Conservation (phyloP, 352 stramenopile genomes). For the Elongisporangium anandrum region DNA sequence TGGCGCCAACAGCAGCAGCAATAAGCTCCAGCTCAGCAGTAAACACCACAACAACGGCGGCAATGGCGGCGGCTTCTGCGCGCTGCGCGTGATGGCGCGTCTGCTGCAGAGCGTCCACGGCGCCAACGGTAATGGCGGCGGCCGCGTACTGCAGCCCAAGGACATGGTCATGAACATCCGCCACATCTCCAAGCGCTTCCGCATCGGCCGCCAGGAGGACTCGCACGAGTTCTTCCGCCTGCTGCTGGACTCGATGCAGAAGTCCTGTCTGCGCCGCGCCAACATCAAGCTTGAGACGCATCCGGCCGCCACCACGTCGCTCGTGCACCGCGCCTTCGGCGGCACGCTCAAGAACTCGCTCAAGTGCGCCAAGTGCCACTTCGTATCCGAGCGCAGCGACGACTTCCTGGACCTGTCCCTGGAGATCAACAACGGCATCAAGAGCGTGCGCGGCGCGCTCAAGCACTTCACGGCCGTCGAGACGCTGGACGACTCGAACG, state of each 20-base stretch:
- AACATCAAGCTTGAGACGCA: slow-evolving; percentile 69
- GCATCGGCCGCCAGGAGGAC: slow-evolving; percentile 88
- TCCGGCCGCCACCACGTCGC: slow-evolving; percentile 55
- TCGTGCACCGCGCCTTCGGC: slow-evolving; percentile 84
- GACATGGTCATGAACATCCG: slow-evolving; percentile 84
- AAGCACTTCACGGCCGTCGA: slow-evolving; percentile 82
- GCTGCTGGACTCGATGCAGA: slow-evolving; percentile 85
- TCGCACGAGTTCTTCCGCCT: slow-evolving; percentile 91
- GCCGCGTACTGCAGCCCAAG: slow-evolving; percentile 64
- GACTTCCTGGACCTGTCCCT: slow-evolving; percentile 88
- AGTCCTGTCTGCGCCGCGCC: slow-evolving; percentile 61
- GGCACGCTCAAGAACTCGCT: slow-evolving; percentile 81
- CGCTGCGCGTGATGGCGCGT: slow-evolving; percentile 54
- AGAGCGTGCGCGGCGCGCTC: slow-evolving; percentile 67
- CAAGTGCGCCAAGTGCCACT: slow-evolving; percentile 82
- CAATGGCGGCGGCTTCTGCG: slow-evolving; percentile 37
- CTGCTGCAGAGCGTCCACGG: slow-evolving; percentile 66
- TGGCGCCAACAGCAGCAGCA: slow-evolving; percentile 11
- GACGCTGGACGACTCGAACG: slow-evolving; percentile 78
- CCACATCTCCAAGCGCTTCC: slow-evolving; percentile 82
- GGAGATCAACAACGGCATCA: slow-evolving; percentile 76
- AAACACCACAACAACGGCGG: slow-evolving; percentile 9
- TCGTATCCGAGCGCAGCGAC: slow-evolving; percentile 76
- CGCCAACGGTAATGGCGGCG: slow-evolving; percentile 11
- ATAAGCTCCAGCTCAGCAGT: slow-evolving; percentile 23